Conservation (phyloP, 805 yeast genomes). For the Cyberlindnera mrakii region DNA sequence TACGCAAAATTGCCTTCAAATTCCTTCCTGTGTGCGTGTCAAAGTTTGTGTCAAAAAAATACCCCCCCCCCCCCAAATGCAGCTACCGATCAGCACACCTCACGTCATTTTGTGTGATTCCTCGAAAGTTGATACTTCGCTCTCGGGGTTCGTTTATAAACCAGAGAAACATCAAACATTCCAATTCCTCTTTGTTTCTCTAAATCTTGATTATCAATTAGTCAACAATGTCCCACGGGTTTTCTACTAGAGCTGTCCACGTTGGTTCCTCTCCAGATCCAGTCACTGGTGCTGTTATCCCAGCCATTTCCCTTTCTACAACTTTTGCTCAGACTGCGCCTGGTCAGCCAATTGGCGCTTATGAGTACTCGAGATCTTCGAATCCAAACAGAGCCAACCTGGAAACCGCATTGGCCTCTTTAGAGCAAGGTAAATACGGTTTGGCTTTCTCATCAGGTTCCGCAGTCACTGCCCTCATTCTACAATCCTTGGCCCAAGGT, state of each 20-base stretch:
- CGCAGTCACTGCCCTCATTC: constrained; percentile 71
- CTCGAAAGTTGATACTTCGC: too few relatives aligned
- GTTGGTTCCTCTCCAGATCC: constrained; percentile 71
- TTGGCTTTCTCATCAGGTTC: constrained; percentile 83
- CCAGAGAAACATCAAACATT: too few relatives aligned
- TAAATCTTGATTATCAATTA: neutral
- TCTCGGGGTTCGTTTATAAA: too few relatives aligned
- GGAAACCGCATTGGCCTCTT: constrained; percentile 71
- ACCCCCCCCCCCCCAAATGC: too few relatives aligned
- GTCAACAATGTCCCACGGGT: constrained; percentile 21
- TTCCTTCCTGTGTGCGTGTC: too few relatives aligned
- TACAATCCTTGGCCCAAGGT: constrained; percentile 67
- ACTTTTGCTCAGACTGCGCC: constrained; percentile 81
- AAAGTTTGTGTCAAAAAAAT: too few relatives aligned
- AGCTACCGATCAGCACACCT: too few relatives aligned
- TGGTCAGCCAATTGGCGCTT: constrained; percentile 67
- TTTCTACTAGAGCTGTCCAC: constrained; percentile 81
- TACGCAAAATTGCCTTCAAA: too few relatives aligned
- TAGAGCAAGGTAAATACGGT: constrained; percentile 71
- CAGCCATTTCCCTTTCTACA: constrained; percentile 76
- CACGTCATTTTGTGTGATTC: too few relatives aligned
- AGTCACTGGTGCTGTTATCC: constrained; percentile 79
- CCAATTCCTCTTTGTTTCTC: too few relatives aligned
- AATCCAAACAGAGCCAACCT: constrained; percentile 84
- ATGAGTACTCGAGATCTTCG: constrained; percentile 79